Evolutionary conservation across 2,329 filamentous ascomycete species (phyloP).

Genomic region (Trichoderma brevicompactum): DNA sequence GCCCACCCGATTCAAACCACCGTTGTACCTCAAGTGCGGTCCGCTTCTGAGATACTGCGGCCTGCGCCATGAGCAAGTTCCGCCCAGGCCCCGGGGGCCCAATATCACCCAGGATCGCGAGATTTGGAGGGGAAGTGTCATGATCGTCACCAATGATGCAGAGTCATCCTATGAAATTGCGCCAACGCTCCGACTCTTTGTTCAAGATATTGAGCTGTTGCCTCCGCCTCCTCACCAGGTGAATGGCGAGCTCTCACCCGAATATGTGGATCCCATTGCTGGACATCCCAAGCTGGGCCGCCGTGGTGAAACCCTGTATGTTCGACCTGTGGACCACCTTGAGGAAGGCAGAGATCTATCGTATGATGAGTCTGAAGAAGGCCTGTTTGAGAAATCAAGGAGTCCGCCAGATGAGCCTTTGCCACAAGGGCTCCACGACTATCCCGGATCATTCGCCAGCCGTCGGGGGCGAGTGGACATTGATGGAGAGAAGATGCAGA

Average conservation of each 20-base stretch:
- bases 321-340: conserved; percentile 85
- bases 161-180: conserved; percentile 80
- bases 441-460: conserved; percentile 57
- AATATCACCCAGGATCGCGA: conserved; percentile 61
- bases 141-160: conserved; percentile 91
- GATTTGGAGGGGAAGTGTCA: conserved; percentile 89
- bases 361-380: conserved; percentile 75
- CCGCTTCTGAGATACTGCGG: conserved; percentile 90
- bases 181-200: conserved; percentile 82
- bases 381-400: conserved; percentile 74
- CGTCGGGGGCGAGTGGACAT: conserved; percentile 57
- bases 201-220: conserved; percentile 81
- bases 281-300: conserved; percentile 85
- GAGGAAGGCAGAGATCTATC: conserved; percentile 80
- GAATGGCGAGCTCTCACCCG: conserved; percentile 68
- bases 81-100: conserved; percentile 38
- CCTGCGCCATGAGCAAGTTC: conserved; percentile 66
- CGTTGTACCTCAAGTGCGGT: conserved; percentile 84
- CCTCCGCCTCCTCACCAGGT: conserved; percentile 76
- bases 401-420: conserved; percentile 55
- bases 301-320: conserved; percentile 83
- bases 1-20: conserved; percentile 78
- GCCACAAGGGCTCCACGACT: conserved; percentile 51
- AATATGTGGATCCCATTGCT: conserved; percentile 88
- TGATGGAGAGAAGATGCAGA: conserved; percentile 81